phyloP scores from a whole-genome alignment of 2,329 filamentous ascomycete genomes.

The Fusarium sp. region DNA sequence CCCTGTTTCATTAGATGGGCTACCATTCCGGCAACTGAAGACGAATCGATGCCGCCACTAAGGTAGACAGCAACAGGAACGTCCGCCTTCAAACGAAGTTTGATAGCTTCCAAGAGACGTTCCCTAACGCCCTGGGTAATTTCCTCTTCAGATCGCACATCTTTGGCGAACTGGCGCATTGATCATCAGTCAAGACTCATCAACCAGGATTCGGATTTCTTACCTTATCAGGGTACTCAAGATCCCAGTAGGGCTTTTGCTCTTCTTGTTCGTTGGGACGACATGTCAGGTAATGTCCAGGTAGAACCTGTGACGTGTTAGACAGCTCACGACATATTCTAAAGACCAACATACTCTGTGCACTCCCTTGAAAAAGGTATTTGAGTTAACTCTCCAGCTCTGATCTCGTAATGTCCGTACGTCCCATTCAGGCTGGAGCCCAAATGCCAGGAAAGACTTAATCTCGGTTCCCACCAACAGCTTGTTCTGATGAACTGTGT shows the following conservation, averaged over 20 bases:
- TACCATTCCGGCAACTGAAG: slow-evolving; percentile 8
- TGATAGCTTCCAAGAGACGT: slow-evolving; percentile 1
- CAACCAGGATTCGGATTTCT: neutral
- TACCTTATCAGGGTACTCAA: slow-evolving; percentile 16
- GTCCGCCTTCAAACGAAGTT: slow-evolving; percentile 8
- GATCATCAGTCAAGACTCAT: neutral
- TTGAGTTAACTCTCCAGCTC: slow-evolving; percentile 5
- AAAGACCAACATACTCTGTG: neutral
- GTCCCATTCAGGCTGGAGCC: neutral
- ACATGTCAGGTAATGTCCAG: slow-evolving; percentile 1
- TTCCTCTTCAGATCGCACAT: neutral
- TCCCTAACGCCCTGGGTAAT: neutral
- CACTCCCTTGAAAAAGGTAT: slow-evolving; percentile 5
- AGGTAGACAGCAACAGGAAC: slow-evolving; percentile 14
- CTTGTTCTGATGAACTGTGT: slow-evolving; percentile 2
- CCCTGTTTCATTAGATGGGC: slow-evolving; percentile 10
- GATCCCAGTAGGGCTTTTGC: slow-evolving; percentile 8
- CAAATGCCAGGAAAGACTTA: slow-evolving; percentile 13
- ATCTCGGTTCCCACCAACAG: slow-evolving; percentile 11
- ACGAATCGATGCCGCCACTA: slow-evolving; percentile 4
- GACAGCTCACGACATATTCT: fast-evolving
- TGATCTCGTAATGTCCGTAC: neutral
- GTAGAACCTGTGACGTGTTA: neutral
- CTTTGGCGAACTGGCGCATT: neutral
- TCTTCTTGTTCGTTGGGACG: neutral